These are phyloP conservation scores for Pseudozyma sp. DNA, from an alignment of 1,284 basidiomycete genomes.

Conservation along the genomic window DNA sequence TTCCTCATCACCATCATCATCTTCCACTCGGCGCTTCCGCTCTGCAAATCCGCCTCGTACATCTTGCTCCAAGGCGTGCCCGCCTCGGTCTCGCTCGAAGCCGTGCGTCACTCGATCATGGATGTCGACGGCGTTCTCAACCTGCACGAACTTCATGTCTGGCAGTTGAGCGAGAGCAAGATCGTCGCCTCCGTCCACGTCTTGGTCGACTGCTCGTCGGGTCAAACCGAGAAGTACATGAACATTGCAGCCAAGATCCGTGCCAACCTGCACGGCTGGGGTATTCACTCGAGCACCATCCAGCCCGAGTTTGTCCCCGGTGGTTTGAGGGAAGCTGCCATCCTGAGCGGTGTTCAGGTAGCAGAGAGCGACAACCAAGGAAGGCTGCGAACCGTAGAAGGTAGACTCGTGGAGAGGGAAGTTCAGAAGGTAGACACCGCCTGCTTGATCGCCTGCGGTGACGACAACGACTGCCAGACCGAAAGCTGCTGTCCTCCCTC, in stretches of 20 bases:
- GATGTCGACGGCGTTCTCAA: constrained; percentile 87
- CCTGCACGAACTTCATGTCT: constrained; percentile 89
- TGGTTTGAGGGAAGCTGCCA: constrained; percentile 61
- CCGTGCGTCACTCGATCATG: constrained; percentile 83
- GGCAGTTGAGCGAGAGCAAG: constrained; percentile 90
- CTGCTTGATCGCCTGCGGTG: constrained; percentile 63
- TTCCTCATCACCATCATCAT: constrained; percentile 96
- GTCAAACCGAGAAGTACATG: constrained; percentile 81
- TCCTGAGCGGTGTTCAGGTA: constrained; percentile 58
- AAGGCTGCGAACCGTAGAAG: constrained; percentile 57
- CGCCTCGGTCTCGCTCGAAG: constrained; percentile 85
- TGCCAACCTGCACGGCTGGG: constrained; percentile 83
- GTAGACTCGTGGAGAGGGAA: constrained; percentile 58
- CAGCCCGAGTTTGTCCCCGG: constrained; percentile 67
- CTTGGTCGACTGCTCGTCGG: constrained; percentile 75
- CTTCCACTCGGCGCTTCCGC: constrained; percentile 91
- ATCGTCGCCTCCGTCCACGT: constrained; percentile 97
- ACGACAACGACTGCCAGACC: constrained; percentile 56
- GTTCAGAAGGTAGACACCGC: constrained; percentile 55
- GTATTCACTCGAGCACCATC: constrained; percentile 82
- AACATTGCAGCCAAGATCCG: constrained; percentile 85
- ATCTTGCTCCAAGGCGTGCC: constrained; percentile 98
- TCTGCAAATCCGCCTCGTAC: constrained; percentile 93
- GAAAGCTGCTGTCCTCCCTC: constrained; percentile 61
- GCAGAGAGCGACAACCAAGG: constrained; percentile 56